phyloP scores from a whole-genome alignment of 352 stramenopile genomes.

The Globisporangium parvum region DNA sequence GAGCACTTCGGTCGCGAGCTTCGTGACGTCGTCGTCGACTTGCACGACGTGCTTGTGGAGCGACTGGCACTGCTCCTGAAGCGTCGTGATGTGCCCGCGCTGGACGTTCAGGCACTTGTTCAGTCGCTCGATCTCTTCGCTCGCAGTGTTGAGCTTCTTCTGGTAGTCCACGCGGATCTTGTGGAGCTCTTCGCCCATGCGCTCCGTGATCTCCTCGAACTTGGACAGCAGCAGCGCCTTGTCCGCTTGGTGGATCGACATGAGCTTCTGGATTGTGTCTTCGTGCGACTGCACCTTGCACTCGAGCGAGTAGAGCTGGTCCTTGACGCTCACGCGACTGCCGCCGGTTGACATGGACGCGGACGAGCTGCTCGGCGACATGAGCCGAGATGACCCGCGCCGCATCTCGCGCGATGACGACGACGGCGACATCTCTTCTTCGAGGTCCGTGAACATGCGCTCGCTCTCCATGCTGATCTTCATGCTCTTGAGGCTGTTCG shows the following conservation, averaged over 20 bases:
- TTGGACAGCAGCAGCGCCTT: slow-evolving; percentile 70
- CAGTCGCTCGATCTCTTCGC: slow-evolving; percentile 76
- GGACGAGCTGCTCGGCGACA: slow-evolving; percentile 51
- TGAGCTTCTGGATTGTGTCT: slow-evolving; percentile 81
- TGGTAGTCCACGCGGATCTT: slow-evolving; percentile 76
- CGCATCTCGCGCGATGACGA: slow-evolving; percentile 50
- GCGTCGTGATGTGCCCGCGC: slow-evolving; percentile 75
- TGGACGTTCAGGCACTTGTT: slow-evolving; percentile 84
- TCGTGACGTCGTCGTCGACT: slow-evolving; percentile 82
- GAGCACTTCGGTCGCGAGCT: slow-evolving; percentile 74
- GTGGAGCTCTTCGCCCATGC: slow-evolving; percentile 69
- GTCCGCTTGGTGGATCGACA: slow-evolving; percentile 77
- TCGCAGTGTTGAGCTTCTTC: slow-evolving; percentile 77
- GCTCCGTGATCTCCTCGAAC: slow-evolving; percentile 79
- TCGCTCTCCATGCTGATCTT: slow-evolving; percentile 81
- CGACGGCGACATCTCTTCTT: slow-evolving; percentile 59
- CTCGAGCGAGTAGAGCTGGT: slow-evolving; percentile 72
- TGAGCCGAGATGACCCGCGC: slow-evolving; percentile 44
- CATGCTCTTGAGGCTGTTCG: slow-evolving; percentile 74
- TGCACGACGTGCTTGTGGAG: slow-evolving; percentile 82
- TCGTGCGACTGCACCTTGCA: slow-evolving; percentile 78
- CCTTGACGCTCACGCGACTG: slow-evolving; percentile 64
- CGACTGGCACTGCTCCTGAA: slow-evolving; percentile 79
- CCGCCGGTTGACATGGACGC: slow-evolving; percentile 20
- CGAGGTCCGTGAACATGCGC: slow-evolving; percentile 73